Conservation (phyloP, 495 filamentous ascomycete species). For the Thermochaetoides thermophila region DNA sequence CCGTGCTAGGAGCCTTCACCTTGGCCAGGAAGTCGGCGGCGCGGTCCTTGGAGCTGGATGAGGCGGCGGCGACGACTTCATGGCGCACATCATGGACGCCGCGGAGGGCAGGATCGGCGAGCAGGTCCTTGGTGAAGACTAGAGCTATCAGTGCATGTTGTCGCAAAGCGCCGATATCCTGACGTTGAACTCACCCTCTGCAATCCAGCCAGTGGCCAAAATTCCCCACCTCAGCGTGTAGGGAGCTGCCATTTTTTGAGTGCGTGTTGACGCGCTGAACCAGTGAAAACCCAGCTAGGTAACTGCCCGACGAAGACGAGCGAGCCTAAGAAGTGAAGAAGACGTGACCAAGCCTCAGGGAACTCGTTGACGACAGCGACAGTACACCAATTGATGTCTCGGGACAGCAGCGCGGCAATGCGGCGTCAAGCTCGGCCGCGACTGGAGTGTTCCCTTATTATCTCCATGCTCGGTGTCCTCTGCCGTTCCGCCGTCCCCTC, state of each 20-base stretch:
- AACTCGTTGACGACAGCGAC: too few relatives aligned
- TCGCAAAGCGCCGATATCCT: background rate
- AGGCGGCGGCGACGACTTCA: constrained; percentile 66
- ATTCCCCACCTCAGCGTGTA: constrained; percentile 66
- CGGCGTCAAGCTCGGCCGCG: too few relatives aligned
- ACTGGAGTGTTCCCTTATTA: too few relatives aligned
- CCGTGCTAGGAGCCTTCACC: constrained; percentile 44
- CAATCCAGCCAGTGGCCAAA: constrained; percentile 71
- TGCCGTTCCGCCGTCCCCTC: constrained; percentile 4
- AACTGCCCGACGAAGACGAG: too few relatives aligned
- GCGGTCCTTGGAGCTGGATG: constrained; percentile 52
- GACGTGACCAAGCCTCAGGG: too few relatives aligned
- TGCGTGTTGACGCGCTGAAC: background rate
- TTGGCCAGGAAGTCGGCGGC: constrained; percentile 60
- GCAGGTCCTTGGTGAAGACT: constrained; percentile 75
- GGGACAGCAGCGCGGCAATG: too few relatives aligned
- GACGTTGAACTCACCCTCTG: constrained; percentile 47
- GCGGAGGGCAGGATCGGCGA: constrained; percentile 58
- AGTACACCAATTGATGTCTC: too few relatives aligned
- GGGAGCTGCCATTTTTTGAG: constrained; percentile 29
- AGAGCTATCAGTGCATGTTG: constrained; percentile 1
- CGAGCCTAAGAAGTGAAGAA: too few relatives aligned
- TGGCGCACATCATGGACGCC: constrained; percentile 61
- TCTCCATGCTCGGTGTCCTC: constrained; percentile 1
- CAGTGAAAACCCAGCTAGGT: too few relatives aligned